A percentile compares a stretch with the other conserved stretches of the same genome.
Conservation (phyloP, 495 filamentous ascomycete species). For the Massariosphaeria phaeospora region DNA sequence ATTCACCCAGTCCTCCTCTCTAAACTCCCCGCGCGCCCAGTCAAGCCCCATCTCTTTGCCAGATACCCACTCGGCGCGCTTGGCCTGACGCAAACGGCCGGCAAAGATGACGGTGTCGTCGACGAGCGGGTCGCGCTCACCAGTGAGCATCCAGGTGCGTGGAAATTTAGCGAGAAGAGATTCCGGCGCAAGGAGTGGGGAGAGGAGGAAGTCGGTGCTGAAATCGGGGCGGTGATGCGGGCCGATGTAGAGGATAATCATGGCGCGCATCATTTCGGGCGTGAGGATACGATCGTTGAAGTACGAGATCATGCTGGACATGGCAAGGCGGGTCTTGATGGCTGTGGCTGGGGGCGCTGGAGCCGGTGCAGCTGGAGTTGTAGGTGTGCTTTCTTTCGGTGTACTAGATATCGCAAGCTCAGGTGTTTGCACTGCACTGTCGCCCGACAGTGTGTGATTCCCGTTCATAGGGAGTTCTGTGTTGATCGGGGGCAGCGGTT, state of each 20-base stretch:
- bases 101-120: constrained; percentile 97
- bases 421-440: constrained; percentile 39
- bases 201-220: constrained; percentile 81
- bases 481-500: background rate
- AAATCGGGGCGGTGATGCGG: constrained; percentile 91
- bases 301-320: constrained; percentile 95
- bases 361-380: constrained; percentile 30
- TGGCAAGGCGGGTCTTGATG: constrained; percentile 79
- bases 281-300: constrained; percentile 92
- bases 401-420: background rate
- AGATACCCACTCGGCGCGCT: constrained; percentile 60
- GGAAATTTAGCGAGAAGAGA: constrained; percentile 75
- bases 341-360: constrained; percentile 48
- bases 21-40: constrained; percentile 46
- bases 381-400: background rate
- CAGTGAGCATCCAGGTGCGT: constrained; percentile 87
- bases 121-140: constrained; percentile 90
- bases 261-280: constrained; percentile 97
- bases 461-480: background rate
- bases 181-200: constrained; percentile 84
- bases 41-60: constrained; percentile 58
- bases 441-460: constrained; percentile 32
- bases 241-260: constrained; percentile 97
- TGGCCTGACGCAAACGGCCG: constrained; percentile 76
- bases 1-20: constrained; percentile 73